Base-by-base conservation (phyloP, 129 eudicot genomes). In the Tagetes patula region DNA sequence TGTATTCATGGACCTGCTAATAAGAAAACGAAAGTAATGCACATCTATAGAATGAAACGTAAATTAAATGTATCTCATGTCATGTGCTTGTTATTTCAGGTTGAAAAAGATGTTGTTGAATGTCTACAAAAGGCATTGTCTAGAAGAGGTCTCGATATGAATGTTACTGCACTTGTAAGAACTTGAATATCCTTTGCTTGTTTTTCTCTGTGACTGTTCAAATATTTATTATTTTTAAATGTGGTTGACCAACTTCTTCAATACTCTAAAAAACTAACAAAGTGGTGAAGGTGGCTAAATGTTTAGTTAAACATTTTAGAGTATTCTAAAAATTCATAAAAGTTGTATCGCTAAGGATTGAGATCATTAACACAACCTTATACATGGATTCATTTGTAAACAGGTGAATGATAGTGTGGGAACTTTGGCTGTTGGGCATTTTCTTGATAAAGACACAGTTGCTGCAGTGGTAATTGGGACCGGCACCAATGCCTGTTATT, bases 401-500 rank as follows among this genome's bases (percentile, higher is more conserved):
- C 87, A 93, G 98, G 85, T 90, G 80, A 93, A 93, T 73, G 98
- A 90, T 73, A 87, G 90, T 71, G 98, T 93, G 65, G 98, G 98
- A 45, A 93, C 98, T 8, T 75, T 93, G 77, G 98, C 98, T 27
- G 82, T 89, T 34, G 92, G 95, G 8, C 96, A 93, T 82, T 90
- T 89, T 84, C 75, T 87, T 73, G 98, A 93, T 71, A 89, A 85
- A 81, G 98, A 93, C 82, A 90, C 98, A 14, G 96, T 93, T 64
- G 96, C 86, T 63, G 96, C 96, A 10, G 96, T 93, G 42, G 86
- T 87, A 32, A 84, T 93, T 77, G 98, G 98, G 68, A 93, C 98
- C 2, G 98, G 98, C 61, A 93, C 98, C 45, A 93, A 93, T 68
- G 98, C 98, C 47, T 93, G 98, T 76, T 93, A 93, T 67, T 82